phyloP scores from a whole-genome alignment of 192 early-diverging fungal species.

The Coemansia sp. region DNA sequence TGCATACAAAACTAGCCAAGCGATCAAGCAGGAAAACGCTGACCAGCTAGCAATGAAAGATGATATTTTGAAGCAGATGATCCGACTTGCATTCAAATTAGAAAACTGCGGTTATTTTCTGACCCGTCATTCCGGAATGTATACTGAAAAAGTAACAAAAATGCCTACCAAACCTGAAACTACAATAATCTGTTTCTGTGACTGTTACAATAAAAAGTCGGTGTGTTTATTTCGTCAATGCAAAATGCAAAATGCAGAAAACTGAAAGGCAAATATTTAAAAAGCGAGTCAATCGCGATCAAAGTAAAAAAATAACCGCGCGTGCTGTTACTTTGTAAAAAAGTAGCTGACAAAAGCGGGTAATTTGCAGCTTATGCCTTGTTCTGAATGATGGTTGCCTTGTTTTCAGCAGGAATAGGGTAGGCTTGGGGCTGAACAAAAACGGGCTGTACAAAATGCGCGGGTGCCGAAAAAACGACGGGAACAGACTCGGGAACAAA shows the following conservation, averaged over 20 bases:
- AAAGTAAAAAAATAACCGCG: neutral
- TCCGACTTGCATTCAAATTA: neutral
- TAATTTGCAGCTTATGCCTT: slow-evolving; percentile 22
- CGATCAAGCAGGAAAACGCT: too few relatives aligned
- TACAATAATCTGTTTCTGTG: neutral
- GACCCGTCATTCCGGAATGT: neutral
- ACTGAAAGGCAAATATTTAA: neutral
- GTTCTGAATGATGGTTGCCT: slow-evolving; percentile 45
- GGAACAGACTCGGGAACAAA: slow-evolving; percentile 1
- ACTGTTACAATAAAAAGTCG: neutral
- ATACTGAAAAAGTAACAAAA: too few relatives aligned
- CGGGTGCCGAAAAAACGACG: slow-evolving; percentile 4
- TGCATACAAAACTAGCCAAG: too few relatives aligned
- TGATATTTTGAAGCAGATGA: neutral
- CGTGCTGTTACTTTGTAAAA: neutral
- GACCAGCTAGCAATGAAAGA: neutral
- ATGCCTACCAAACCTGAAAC: too few relatives aligned
- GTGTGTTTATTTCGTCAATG: neutral
- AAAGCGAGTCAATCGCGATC: slow-evolving; percentile 6
- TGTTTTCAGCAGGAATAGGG: slow-evolving; percentile 11
- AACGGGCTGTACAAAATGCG: slow-evolving; percentile 14
- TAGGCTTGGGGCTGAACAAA: slow-evolving; percentile 5
- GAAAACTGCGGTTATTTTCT: slow-evolving; percentile 1
- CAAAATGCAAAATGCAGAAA: neutral
- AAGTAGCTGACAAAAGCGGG: neutral